phyloP scores from a whole-genome alignment of 2,329 filamentous ascomycete genomes.

The Setomelanomma holmii region DNA sequence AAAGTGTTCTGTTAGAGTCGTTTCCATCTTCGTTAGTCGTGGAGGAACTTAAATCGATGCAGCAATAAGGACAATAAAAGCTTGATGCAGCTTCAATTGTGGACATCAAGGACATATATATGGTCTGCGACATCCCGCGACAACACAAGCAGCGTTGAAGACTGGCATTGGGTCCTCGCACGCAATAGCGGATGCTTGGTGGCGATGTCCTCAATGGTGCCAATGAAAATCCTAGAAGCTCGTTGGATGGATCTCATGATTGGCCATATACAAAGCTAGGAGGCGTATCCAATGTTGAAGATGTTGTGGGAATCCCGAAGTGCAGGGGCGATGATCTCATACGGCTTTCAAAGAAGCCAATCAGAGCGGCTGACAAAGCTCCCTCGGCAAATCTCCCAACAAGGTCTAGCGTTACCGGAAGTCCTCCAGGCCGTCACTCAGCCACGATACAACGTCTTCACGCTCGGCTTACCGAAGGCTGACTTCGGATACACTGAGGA shows the following conservation, averaged over 20 bases:
- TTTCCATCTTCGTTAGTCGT: too few species aligned
- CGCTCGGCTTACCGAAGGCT: too few species aligned
- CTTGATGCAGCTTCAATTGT: not conserved
- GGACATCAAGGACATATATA: not conserved
- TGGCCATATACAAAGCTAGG: not conserved
- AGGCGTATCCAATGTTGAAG: not conserved
- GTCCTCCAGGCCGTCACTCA: not conserved
- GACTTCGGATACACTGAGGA: too few species aligned
- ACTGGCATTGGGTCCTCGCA: too few species aligned
- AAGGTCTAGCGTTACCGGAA: not conserved
- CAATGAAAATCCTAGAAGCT: not conserved
- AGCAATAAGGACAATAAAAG: not conserved
- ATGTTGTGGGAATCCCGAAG: not conserved
- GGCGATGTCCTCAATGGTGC: not conserved
- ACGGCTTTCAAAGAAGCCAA: constrained; percentile 2
- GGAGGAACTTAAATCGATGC: too few species aligned
- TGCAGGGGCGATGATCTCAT: not conserved
- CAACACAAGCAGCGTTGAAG: too few species aligned
- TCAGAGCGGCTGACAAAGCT: not conserved
- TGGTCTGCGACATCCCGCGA: too few species aligned
- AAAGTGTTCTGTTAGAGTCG: constrained; percentile 14
- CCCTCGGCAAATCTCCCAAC: not conserved
- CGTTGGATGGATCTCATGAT: not conserved
- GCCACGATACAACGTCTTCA: not conserved
- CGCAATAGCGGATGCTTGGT: too few species aligned